Evolutionary conservation across 441 rosid species (phyloP).

Genomic region (Capsella rubella): DNA sequence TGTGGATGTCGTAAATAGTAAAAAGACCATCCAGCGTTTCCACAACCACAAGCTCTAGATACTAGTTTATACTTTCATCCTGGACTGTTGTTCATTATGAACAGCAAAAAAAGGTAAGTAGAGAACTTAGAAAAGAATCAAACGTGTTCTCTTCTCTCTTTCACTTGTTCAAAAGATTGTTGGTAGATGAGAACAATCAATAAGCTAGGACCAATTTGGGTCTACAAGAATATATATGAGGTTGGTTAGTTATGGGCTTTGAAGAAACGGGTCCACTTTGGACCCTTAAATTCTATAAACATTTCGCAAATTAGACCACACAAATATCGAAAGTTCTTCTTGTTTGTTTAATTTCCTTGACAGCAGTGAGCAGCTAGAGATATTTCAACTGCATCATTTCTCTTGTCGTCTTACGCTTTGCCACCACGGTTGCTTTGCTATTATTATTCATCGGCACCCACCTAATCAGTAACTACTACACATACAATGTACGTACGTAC

Average conservation of each 20-base stretch:
- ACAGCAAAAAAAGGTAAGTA: background rate
- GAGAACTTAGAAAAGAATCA: background rate
- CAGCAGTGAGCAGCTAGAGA: background rate
- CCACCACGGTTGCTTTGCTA: conserved; percentile 17
- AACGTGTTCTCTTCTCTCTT: conserved; percentile 8
- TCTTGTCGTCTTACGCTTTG: conserved; percentile 9
- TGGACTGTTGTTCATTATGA: background rate
- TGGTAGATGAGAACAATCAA: conserved; percentile 38
- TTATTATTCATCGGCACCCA: conserved; percentile 23
- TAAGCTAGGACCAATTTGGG: conserved; percentile 39
- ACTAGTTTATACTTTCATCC: background rate
- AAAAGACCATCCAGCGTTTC: background rate
- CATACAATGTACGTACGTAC: conserved; percentile 4
- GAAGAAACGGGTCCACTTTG: conserved; percentile 17
- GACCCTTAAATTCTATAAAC: conserved; percentile 1
- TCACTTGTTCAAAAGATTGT: conserved; percentile 12
- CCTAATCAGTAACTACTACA: conserved; percentile 27
- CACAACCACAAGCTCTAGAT: background rate
- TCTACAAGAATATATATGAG: conserved; percentile 22
- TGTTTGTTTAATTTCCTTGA: background rate
- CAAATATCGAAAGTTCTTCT: background rate
- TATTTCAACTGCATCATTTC: conserved; percentile 15
- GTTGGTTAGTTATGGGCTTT: conserved; percentile 28
- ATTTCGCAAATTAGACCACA: conserved; percentile 29
- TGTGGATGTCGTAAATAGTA: background rate